Evolutionary conservation across 2,329 filamentous ascomycete genomes (phyloP), one percentile per base, ranked within the genome.

Genomic region (Elsinoe necatrix): DNA sequence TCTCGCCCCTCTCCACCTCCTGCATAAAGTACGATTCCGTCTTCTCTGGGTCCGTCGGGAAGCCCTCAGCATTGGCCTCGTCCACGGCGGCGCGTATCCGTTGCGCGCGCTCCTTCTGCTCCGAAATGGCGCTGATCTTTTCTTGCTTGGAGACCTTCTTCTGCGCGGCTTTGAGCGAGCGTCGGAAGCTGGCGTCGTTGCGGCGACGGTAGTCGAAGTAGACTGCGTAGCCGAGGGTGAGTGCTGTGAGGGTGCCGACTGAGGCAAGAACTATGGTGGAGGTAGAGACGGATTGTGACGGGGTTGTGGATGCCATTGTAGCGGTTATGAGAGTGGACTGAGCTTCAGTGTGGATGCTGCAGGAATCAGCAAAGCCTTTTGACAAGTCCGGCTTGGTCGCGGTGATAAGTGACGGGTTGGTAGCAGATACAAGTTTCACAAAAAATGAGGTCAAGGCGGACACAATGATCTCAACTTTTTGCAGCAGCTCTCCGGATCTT

Each of bases 21-120:
- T 89, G 85, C 83, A 97, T 95, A 76, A 98, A 98, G 78, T 89
- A 98, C 60, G 84, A 82, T 78, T 98, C 93, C 71, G 89, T 90
- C 77, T 95, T 90, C 71, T 97, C 92, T 34, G 92, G 83, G 66
- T 90, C 89, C 42, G 80, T 79, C 50, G 93, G 93, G 80, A 95
- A 96, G 57, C 92, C 93, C 72, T 95, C 90, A 58, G 87, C 86
- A 75, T 90, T 88, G 65, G 91, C 89, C 65, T 86, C 81, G 65
- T 89, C 83, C 50, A 97, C 86, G 54, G 82, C 83, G 57, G 74
- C 73, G 73, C 85, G 86, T 75, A 98, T 87, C 65, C 79, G 76
- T 71, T 87, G 80, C 68, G 85, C 83, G 76, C 88, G 85, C 71
- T 79, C 77, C 64, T 80, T 78, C 61, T 79, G 79, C 62, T 82